These are phyloP conservation scores for Pogostemon cablin DNA, from an alignment of 257 asterid species.

Conservation along the genomic window DNA sequence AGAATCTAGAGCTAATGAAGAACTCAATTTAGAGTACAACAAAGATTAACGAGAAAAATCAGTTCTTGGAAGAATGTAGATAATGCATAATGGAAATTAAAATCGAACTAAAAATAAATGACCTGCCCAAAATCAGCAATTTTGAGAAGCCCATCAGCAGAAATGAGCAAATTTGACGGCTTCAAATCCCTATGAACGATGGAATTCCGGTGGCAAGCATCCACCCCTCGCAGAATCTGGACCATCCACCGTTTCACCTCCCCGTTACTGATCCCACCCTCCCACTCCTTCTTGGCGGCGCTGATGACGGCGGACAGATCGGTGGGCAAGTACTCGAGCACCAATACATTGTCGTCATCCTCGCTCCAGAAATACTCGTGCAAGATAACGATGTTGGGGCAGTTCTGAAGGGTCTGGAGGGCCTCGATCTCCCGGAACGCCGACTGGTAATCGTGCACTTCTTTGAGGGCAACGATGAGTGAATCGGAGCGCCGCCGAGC, in stretches of 20 bases:
- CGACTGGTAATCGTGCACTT: slow-evolving; percentile 89
- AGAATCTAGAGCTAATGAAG: slow-evolving; percentile 1
- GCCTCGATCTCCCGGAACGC: slow-evolving; percentile 87
- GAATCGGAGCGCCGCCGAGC: slow-evolving; percentile 81
- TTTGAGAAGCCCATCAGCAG: slow-evolving; percentile 79
- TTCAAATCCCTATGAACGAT: slow-evolving; percentile 91
- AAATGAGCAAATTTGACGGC: slow-evolving; percentile 87
- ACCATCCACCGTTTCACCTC: slow-evolving; percentile 89
- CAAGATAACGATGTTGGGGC: slow-evolving; percentile 70
- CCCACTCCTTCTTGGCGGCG: slow-evolving; percentile 68
- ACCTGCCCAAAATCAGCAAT: slow-evolving; percentile 99
- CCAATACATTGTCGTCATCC: slow-evolving; percentile 89
- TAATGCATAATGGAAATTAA: background rate
- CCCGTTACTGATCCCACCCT: slow-evolving; percentile 58
- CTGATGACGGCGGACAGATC: slow-evolving; percentile 69
- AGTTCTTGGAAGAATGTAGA: background rate
- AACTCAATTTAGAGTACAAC: background rate
- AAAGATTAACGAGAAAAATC: too few species aligned
- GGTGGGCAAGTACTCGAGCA: slow-evolving; percentile 82
- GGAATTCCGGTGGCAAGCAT: slow-evolving; percentile 78
- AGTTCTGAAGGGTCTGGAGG: slow-evolving; percentile 62
- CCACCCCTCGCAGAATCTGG: slow-evolving; percentile 76
- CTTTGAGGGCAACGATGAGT: slow-evolving; percentile 77
- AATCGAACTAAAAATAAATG: background rate
- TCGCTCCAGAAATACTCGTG: slow-evolving; percentile 91